Evolutionary conservation across 129 eudicot species (phyloP), one percentile per base, ranked within the genome.

Genomic region (Gnaphalium uliginosum): DNA sequence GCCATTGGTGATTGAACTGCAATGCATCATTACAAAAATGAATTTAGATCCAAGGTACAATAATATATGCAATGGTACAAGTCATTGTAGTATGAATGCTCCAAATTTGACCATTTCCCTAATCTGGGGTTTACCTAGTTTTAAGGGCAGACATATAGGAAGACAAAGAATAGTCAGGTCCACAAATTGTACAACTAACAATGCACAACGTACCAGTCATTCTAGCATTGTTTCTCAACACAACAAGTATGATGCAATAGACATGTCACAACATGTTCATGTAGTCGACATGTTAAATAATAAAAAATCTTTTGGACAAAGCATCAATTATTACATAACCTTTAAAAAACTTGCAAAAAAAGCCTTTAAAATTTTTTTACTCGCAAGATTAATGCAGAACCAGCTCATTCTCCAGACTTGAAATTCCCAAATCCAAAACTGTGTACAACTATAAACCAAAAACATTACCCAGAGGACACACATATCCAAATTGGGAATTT

Each of bases 1-100:
- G 70, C 79, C 70, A 66, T 73, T 43, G 83, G 83, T 68, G 83
- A 32, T 80, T 66, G 79, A 80, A 39, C 83, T 80, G 79, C 75
- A 80, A 21, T 26, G 23, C 51, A 63, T 41, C 10, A 18, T 14
- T 9, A 76, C 25, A 58, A 77, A 46, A 33, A 78, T 30, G 27
- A 60, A 24, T 59, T 7, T 43, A 43, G 58, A 29, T 69, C 41
- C 39, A 54, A 53, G 13, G 54, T 53, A 50, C 37, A 65, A 65
- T 22, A 0, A 48, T 53, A 8, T 14, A 14, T 5, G 26, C 30
- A 65, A 19, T 10, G 21, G 58, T 43, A 59, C 59, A 41, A 69
- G 37, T 48, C 74, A 46, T 2, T 68, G 58, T 22, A 46, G 25
- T 25, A 54, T 54, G 24, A 5, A 54, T 17, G 6, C 11, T 4